Base-by-base conservation (phyloP, 2,329 filamentous ascomycete genomes). In the Trichophyton verrucosum region DNA sequence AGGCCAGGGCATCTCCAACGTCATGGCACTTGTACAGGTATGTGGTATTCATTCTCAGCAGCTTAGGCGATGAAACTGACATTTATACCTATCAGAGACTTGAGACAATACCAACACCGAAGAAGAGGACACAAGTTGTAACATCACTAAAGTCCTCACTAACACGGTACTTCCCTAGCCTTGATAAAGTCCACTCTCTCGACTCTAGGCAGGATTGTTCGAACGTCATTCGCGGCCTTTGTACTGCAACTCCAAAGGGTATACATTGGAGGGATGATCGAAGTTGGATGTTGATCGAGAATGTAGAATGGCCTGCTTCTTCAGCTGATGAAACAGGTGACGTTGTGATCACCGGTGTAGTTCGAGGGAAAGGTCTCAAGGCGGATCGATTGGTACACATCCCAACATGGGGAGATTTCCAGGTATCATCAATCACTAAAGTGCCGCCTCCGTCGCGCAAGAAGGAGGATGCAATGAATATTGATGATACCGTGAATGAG, bases 201-300 rank as follows among this genome's bases (percentile, higher is more conserved):
- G 91, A 96, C 70, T 92, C 83, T 64, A 82, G 89, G 70, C 91
- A 96, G 71, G 94, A 99, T 72, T 92, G 89, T 71, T 84, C 90
- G 58, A 97, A 96, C 71, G 78, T 95, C 42, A 88, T 97, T 74
- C 84, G 95, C 59, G 92, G 91, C 30, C 77, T 99, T 15, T 99
- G 94, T 79, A 96, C 86, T 65, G 90, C 88, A 40, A 91, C 87
- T 49, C 92, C 94, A 9, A 97, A 95, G 76, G 94, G 94, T 0
- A 83, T 99, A n/a, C 80, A 86, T 64, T 99, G 94, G 94, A 84
- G 94, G 67, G 94, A 99, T 59, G 90, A 96, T 65, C 83, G 94
- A 66, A 95, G 91, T 68, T 99, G 94, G 89, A 89, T 99, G 86
- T 77, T 96, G 61, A 84, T 92, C 3, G 94, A 99, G 65, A 82